phyloP scores from a whole-genome alignment of 2,329 filamentous ascomycete genomes.

The Mycosphaerella sp. region DNA sequence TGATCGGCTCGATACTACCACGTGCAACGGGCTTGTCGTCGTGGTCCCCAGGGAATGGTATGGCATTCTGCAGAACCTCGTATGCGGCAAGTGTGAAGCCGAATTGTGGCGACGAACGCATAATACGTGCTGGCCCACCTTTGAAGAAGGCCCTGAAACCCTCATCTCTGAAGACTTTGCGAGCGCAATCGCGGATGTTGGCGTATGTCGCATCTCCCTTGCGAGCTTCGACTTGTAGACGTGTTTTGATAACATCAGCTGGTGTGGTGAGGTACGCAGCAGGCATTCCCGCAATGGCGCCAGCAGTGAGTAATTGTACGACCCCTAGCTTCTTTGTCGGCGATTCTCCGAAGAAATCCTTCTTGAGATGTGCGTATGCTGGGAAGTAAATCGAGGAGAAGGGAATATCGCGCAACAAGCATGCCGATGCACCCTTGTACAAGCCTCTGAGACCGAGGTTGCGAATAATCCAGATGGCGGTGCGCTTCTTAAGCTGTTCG shows the following conservation, averaged over 20 bases:
- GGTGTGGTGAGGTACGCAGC: slow-evolving; percentile 83
- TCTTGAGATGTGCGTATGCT: slow-evolving; percentile 89
- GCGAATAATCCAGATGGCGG: slow-evolving; percentile 94
- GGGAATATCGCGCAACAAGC: slow-evolving; percentile 88
- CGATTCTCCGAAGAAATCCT: slow-evolving; percentile 86
- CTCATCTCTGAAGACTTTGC: slow-evolving; percentile 80
- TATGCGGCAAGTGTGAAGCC: slow-evolving; percentile 96
- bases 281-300: slow-evolving; percentile 66
- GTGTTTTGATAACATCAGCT: slow-evolving; percentile 98
- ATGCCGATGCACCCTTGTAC: slow-evolving; percentile 95
- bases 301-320: slow-evolving; percentile 83
- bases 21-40: slow-evolving; percentile 44
- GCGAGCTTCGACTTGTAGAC: slow-evolving; percentile 91
- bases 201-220: slow-evolving; percentile 90
- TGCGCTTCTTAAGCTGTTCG: slow-evolving; percentile 75
- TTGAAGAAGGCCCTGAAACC: slow-evolving; percentile 98
- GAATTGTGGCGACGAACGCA: slow-evolving; percentile 94
- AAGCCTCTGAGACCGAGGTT: slow-evolving; percentile 90
- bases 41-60: slow-evolving; percentile 68
- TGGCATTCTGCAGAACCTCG: slow-evolving; percentile 74
- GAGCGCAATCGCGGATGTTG: slow-evolving; percentile 76
- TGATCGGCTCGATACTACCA: slow-evolving; percentile 58
- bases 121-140: slow-evolving; percentile 88
- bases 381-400: slow-evolving; percentile 99
- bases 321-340: slow-evolving; percentile 81